Conservation (phyloP, 164 flowering plant species). For the Paratinospora sagittata region DNA sequence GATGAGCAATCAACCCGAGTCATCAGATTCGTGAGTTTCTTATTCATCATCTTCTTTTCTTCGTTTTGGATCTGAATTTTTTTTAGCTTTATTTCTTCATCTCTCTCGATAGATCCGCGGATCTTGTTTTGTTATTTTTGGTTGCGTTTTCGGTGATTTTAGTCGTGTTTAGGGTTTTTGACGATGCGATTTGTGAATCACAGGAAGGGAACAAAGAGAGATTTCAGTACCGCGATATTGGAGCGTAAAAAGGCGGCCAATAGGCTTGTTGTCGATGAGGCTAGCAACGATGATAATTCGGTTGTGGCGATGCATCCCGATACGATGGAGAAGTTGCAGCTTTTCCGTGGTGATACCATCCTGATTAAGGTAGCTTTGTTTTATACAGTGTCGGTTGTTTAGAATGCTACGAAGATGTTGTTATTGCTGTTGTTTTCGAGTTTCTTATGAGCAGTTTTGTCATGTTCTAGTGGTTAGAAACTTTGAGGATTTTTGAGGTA, state of each 20-base stretch:
- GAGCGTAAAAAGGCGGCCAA: constrained; percentile 36
- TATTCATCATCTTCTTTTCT: background rate
- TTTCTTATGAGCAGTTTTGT: background rate
- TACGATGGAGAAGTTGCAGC: constrained; percentile 38
- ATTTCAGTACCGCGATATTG: constrained; percentile 37
- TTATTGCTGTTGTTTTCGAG: background rate
- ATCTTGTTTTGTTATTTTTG: background rate
- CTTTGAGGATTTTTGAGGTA: too few species aligned
- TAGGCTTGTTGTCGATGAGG: constrained; percentile 38
- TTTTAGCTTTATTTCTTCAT: background rate
- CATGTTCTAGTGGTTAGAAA: background rate
- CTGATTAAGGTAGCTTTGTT: constrained; percentile 27
- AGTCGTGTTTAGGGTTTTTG: too few species aligned
- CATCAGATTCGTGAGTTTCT: constrained; percentile 17
- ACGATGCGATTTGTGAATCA: background rate
- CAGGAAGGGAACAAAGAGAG: constrained; percentile 39
- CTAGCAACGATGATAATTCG: constrained; percentile 35
- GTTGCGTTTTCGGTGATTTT: background rate
- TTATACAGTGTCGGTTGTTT: background rate
- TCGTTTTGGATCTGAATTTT: background rate
- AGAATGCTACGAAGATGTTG: background rate
- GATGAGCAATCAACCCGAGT: constrained; percentile 18
- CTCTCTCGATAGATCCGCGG: background rate
- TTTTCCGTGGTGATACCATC: constrained; percentile 38
- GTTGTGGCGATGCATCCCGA: constrained; percentile 33